These are phyloP conservation scores for Nemania diffusa DNA, from an alignment of 2,329 filamentous ascomycete genomes.

Conservation along the genomic window DNA sequence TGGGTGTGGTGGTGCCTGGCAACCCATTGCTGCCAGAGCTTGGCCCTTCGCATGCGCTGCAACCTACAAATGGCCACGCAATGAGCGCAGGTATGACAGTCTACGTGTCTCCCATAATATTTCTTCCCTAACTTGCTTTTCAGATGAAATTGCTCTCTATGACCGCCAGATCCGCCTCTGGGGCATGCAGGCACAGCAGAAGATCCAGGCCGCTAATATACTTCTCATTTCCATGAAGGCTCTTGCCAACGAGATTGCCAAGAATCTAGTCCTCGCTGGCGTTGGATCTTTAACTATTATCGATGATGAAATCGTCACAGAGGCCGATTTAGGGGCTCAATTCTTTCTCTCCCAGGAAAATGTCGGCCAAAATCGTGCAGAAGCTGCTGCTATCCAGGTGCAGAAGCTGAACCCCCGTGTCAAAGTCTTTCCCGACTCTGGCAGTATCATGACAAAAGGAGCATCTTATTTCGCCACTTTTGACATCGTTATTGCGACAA, in stretches of 20 bases:
- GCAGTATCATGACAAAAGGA: conserved; percentile 73
- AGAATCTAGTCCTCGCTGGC: conserved; percentile 95
- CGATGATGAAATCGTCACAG: conserved; percentile 78
- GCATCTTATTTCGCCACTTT: conserved; percentile 81
- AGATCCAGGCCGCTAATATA: conserved; percentile 88
- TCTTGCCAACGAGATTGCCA: conserved; percentile 92
- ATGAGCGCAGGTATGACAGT: conserved; percentile 52
- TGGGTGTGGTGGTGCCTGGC: conserved; percentile 34
- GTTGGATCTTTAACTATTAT: conserved; percentile 90
- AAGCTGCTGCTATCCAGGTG: conserved; percentile 80
- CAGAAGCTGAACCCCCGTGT: conserved; percentile 92
- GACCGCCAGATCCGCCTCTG: conserved; percentile 97
- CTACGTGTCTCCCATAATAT: conserved; percentile 10
- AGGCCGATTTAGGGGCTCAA: conserved; percentile 82
- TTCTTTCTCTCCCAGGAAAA: conserved; percentile 80
- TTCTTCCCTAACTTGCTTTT: conserved; percentile 30
- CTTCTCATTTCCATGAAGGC: conserved; percentile 89
- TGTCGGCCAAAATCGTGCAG: conserved; percentile 84
- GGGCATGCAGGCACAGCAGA: conserved; percentile 95
- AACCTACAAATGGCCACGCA: conserved; percentile 39
- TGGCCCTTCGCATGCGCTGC: conserved; percentile 23
- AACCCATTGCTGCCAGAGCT: conserved; percentile 33
- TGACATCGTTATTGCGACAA: conserved; percentile 89
- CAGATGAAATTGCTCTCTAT: conserved; percentile 96
- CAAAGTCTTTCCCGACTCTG: conserved; percentile 74